These are phyloP conservation scores for Kodamaea sp. DNA, from an alignment of 1,139 yeast species.

Conservation along the genomic window DNA sequence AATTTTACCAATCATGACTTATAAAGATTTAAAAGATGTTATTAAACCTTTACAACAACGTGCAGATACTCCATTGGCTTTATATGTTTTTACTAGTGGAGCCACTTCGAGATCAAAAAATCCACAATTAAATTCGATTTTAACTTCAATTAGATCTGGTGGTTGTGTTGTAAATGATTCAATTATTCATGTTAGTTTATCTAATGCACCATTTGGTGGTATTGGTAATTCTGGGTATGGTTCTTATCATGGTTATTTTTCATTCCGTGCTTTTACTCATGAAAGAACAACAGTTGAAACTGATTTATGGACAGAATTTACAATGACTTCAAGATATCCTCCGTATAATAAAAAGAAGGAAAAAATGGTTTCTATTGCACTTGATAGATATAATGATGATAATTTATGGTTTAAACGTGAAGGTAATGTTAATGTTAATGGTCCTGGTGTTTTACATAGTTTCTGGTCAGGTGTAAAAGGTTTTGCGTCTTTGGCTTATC, in stretches of 20 bases:
- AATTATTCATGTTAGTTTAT: slow-evolving; percentile 65
- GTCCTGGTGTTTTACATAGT: slow-evolving; percentile 35
- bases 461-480: slow-evolving; percentile 34
- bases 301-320: slow-evolving; percentile 61
- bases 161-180: slow-evolving; percentile 70
- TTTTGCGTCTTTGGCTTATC: slow-evolving; percentile 24
- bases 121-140: slow-evolving; percentile 49
- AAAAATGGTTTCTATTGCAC: slow-evolving; percentile 23
- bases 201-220: slow-evolving; percentile 90
- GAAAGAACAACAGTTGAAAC: slow-evolving; percentile 67
- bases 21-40: slow-evolving; percentile 44
- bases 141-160: slow-evolving; percentile 66
- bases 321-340: slow-evolving; percentile 63
- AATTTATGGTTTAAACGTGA: slow-evolving; percentile 35
- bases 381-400: slow-evolving; percentile 24
- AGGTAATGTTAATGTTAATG: slow-evolving; percentile 33
- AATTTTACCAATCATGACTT: slow-evolving; percentile 67
- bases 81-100: slow-evolving; percentile 65
- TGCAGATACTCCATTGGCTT: slow-evolving; percentile 87
- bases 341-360: slow-evolving; percentile 49
- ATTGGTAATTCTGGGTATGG: slow-evolving; percentile 80
- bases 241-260: slow-evolving; percentile 73
- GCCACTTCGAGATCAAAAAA: slow-evolving; percentile 31
- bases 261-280: slow-evolving; percentile 74
- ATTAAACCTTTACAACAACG: slow-evolving; percentile 43